These are phyloP conservation scores for Penicillium brasilianum DNA, from an alignment of 2,329 filamentous ascomycete species.

Conservation along the genomic window DNA sequence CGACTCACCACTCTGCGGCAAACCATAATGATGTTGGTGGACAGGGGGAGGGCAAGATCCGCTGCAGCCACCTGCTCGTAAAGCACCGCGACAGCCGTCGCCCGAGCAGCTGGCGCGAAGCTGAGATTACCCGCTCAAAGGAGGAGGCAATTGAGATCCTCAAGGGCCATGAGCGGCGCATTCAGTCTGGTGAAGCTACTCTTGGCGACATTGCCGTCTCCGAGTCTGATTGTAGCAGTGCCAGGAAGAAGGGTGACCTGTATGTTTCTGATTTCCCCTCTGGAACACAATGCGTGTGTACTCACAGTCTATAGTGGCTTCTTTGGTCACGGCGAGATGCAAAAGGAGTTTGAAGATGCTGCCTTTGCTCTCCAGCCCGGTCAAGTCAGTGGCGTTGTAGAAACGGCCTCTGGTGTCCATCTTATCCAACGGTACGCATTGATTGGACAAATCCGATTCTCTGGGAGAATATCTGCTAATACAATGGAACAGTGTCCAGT, in stretches of 20 bases:
- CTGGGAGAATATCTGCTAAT: background rate
- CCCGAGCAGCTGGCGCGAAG: slow-evolving; percentile 91
- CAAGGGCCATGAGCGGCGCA: slow-evolving; percentile 73
- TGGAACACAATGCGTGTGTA: background rate
- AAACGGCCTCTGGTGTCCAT: slow-evolving; percentile 93
- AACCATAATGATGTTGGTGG: slow-evolving; percentile 37
- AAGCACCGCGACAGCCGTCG: slow-evolving; percentile 90
- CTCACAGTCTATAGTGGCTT: slow-evolving; percentile 65
- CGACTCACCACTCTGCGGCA: slow-evolving; percentile 71
- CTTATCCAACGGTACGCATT: slow-evolving; percentile 83
- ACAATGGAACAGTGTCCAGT: slow-evolving; percentile 32
- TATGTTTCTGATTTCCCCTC: slow-evolving; percentile 48
- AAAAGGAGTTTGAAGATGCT: slow-evolving; percentile 97
- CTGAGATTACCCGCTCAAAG: slow-evolving; percentile 84
- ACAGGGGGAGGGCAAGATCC: slow-evolving; percentile 79
- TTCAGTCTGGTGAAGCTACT: slow-evolving; percentile 69
- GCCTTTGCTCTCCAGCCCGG: slow-evolving; percentile 88
- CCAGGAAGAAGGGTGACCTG: slow-evolving; percentile 90
- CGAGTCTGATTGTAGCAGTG: slow-evolving; percentile 95
- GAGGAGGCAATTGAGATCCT: slow-evolving; percentile 84
- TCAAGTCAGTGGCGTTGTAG: slow-evolving; percentile 83
- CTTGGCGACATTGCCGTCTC: slow-evolving; percentile 84
- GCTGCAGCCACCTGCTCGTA: slow-evolving; percentile 87
- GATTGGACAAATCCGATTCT: background rate
- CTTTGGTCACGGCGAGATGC: slow-evolving; percentile 95